Evolutionary conservation across 257 asterid species (phyloP).

Genomic region (Thymus quinquecostatus): DNA sequence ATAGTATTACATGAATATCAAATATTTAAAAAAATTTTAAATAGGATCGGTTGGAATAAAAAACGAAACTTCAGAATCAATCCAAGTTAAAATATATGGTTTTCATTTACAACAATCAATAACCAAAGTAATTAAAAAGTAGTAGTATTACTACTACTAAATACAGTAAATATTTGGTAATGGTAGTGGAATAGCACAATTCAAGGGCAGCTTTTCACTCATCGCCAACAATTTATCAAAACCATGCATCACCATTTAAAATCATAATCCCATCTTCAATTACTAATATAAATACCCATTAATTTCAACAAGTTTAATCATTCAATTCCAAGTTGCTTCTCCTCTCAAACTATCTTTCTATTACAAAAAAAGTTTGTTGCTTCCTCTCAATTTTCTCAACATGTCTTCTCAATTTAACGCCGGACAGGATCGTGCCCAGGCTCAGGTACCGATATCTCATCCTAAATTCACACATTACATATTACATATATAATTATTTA

Average conservation of each 20-base stretch:
- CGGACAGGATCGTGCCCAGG: slow-evolving; percentile 45
- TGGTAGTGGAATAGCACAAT: slow-evolving; percentile 13
- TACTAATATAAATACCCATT: slow-evolving; percentile 30
- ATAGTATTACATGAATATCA: too few relatives aligned
- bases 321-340: slow-evolving; percentile 1
- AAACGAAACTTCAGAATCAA: too few relatives aligned
- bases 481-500: too few relatives aligned
- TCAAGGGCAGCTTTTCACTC: slow-evolving; percentile 44
- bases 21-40: too few relatives aligned
- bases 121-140: too few relatives aligned
- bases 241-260: neutral
- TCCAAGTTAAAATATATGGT: too few relatives aligned
- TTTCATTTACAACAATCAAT: too few relatives aligned
- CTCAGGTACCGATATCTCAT: slow-evolving; percentile 30
- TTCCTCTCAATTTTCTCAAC: slow-evolving; percentile 9
- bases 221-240: slow-evolving; percentile 27
- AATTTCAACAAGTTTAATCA: neutral
- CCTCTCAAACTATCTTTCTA: neutral
- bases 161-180: neutral
- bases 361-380: neutral
- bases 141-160: too few relatives aligned
- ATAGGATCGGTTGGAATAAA: too few relatives aligned
- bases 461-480: too few relatives aligned
- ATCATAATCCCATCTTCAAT: neutral
- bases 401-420: slow-evolving; percentile 51